A percentile compares a stretch with the other conserved stretches of the same genome.
Conservation (phyloP, 306 rosid genomes). For the Myrica gale region DNA sequence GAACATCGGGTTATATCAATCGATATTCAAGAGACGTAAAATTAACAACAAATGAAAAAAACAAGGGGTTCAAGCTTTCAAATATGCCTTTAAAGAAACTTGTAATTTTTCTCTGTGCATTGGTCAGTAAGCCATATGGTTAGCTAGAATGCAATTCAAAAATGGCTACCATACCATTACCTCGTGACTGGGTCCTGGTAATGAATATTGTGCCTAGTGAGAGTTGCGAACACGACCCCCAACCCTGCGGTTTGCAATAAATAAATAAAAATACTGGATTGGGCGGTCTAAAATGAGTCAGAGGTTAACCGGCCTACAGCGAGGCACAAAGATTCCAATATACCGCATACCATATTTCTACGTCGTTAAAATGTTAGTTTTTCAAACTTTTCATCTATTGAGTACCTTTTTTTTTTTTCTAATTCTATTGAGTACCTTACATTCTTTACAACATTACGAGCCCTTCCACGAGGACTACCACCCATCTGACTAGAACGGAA, state of each 20-base stretch:
- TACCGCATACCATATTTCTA: background rate
- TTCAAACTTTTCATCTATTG: constrained; percentile 27
- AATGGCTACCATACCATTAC: background rate
- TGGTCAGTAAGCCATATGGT: background rate
- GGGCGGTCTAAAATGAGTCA: background rate
- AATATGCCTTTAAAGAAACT: background rate
- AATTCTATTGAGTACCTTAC: constrained; percentile 8
- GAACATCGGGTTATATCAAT: background rate
- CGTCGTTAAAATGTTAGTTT: constrained; percentile 17
- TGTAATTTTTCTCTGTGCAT: background rate
- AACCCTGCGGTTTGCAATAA: background rate
- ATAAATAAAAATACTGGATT: background rate
- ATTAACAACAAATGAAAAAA: background rate
- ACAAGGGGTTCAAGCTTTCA: too few species aligned
- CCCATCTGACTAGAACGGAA: constrained; percentile 8
- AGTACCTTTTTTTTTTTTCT: too few species aligned
- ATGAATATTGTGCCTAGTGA: too few species aligned
- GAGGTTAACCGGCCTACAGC: background rate
- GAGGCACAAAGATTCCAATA: constrained; percentile 7
- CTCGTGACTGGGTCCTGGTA: background rate
- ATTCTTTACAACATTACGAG: constrained; percentile 12
- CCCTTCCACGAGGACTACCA: constrained; percentile 13
- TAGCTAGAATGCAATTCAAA: too few species aligned
- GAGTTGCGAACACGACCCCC: background rate
- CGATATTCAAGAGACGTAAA: background rate